Conservation (phyloP, 1,284 basidiomycete genomes). For the Apiotrichum siamense region DNA sequence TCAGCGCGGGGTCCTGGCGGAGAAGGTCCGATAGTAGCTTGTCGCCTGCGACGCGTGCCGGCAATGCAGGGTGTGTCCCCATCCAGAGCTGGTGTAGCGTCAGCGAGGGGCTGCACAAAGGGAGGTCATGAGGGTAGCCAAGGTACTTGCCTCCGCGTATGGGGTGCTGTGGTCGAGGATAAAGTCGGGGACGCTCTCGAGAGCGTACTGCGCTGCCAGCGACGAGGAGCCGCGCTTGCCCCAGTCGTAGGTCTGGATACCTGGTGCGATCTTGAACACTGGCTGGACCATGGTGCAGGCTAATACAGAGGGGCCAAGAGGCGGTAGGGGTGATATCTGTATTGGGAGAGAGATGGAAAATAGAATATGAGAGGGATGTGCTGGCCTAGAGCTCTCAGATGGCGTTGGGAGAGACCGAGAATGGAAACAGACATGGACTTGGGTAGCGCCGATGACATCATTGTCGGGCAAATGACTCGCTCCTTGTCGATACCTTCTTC, state of each 20-base stretch:
- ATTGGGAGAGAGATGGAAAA: too few species aligned
- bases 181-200: conserved; percentile 51
- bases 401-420: too few species aligned
- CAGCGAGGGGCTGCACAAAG: background rate
- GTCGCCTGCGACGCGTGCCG: conserved; percentile 59
- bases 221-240: conserved; percentile 53
- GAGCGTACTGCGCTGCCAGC: conserved; percentile 53
- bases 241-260: conserved; percentile 52
- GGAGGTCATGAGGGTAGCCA: too few species aligned
- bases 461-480: too few species aligned
- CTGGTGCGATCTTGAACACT: conserved; percentile 43
- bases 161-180: conserved; percentile 54
- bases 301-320: too few species aligned
- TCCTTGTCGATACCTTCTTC: too few species aligned
- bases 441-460: too few species aligned
- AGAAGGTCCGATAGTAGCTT: conserved; percentile 62
- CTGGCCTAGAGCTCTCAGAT: too few species aligned
- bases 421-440: too few species aligned
- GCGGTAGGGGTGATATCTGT: too few species aligned
- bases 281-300: too few species aligned
- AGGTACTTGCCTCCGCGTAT: conserved; percentile 68
- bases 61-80: conserved; percentile 90
- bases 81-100: conserved; percentile 74
- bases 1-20: conserved; percentile 57
- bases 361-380: too few species aligned